These are phyloP conservation scores for Melanomma pulvis-pyrius DNA, from an alignment of 495 filamentous ascomycete species.

Conservation along the genomic window DNA sequence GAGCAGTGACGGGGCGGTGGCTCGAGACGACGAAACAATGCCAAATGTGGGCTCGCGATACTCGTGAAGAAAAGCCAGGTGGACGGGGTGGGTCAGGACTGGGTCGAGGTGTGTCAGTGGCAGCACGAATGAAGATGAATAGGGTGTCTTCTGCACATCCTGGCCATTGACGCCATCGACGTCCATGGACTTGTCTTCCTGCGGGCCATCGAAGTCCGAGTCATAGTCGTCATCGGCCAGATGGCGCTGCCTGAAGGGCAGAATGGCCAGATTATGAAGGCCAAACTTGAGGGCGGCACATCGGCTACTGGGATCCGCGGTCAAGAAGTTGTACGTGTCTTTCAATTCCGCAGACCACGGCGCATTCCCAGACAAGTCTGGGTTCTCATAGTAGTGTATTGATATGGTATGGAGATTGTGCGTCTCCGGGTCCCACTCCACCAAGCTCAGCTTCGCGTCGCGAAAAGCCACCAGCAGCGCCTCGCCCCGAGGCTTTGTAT, in stretches of 20 bases:
- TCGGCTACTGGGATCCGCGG: conserved; percentile 85
- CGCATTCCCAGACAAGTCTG: conserved; percentile 69
- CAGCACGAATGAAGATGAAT: conserved; percentile 87
- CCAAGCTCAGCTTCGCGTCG: conserved; percentile 88
- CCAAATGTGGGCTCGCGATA: conserved; percentile 98
- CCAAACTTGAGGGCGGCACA: conserved; percentile 95
- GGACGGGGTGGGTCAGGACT: conserved; percentile 80
- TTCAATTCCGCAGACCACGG: conserved; percentile 74
- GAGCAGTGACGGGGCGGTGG: conserved; percentile 71
- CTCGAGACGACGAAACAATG: conserved; percentile 75
- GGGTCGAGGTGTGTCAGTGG: conserved; percentile 85
- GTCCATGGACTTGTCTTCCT: conserved; percentile 30
- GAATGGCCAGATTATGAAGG: conserved; percentile 80
- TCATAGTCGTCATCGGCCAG: conserved; percentile 90
- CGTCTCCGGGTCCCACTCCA: conserved; percentile 89
- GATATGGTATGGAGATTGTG: conserved; percentile 81
- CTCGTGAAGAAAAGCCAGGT: conserved; percentile 91
- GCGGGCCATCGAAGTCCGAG: conserved; percentile 66
- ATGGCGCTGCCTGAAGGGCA: conserved; percentile 93
- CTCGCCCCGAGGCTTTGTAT: conserved; percentile 77
- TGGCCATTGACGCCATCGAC: conserved; percentile 55
- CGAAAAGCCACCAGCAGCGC: conserved; percentile 80
- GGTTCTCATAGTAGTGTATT: conserved; percentile 96
- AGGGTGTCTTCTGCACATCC: conserved; percentile 68
- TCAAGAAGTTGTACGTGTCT: conserved; percentile 73